Conservation (phyloP, 495 filamentous ascomycete genomes). For the Pyrenopolyporus hunteri region DNA sequence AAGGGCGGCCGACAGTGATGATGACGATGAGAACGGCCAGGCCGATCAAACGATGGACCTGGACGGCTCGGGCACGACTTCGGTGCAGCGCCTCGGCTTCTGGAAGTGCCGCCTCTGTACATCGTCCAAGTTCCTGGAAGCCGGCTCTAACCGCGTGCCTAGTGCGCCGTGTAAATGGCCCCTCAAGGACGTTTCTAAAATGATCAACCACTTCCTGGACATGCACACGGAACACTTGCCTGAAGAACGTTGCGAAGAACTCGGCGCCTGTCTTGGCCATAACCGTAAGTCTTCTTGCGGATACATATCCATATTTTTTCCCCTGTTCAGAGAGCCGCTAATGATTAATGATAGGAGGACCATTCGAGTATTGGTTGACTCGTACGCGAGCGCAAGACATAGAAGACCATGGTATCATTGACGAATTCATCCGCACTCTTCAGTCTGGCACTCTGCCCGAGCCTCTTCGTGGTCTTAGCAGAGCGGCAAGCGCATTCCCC, state of each 20-base stretch:
- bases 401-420: conserved; percentile 38
- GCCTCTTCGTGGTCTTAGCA: conserved; percentile 42
- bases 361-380: conserved; percentile 55
- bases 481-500: conserved; percentile 43
- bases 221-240: conserved; percentile 51
- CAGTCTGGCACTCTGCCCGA: conserved; percentile 44
- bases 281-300: conserved; percentile 43
- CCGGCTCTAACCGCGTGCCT: conserved; percentile 46
- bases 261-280: conserved; percentile 46
- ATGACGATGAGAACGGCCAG: conserved; percentile 13
- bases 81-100: conserved; percentile 49
- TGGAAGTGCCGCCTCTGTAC: conserved; percentile 55
- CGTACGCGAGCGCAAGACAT: conserved; percentile 46
- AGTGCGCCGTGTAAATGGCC: conserved; percentile 55
- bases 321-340: not conserved
- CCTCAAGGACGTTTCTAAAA: conserved; percentile 53
- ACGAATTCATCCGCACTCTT: conserved; percentile 43
- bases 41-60: not conserved
- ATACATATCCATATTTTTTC: not conserved
- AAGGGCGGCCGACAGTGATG: conserved; percentile 26
- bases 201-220: conserved; percentile 53
- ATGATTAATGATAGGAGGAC: conserved; percentile 43
- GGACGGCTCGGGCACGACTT: conserved; percentile 2
- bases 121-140: conserved; percentile 48
- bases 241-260: conserved; percentile 47